Conservation (phyloP, 108 stramenopile species). For the Nitzschia putrida region DNA sequence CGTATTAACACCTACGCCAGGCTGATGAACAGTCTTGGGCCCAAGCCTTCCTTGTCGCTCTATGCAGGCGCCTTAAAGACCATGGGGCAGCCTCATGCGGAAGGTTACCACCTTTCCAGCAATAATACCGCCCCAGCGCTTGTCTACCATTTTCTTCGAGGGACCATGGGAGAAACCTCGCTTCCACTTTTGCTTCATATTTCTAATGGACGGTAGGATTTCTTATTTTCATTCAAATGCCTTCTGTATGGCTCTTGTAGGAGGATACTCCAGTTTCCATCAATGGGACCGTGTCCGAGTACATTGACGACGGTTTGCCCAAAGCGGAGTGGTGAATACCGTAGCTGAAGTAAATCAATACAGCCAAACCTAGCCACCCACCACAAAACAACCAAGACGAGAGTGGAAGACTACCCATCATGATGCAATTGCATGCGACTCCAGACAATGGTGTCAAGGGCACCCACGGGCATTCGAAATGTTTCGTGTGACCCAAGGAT, state of each 20-base stretch:
- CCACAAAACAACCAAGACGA: slow-evolving; percentile 43
- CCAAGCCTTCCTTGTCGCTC: too few species aligned
- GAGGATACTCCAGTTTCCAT: not conserved
- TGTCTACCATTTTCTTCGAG: slow-evolving; percentile 24
- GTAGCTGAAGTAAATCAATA: slow-evolving; percentile 50
- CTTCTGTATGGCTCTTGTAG: not conserved
- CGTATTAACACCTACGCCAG: slow-evolving; percentile 6
- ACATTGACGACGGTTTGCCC: not conserved
- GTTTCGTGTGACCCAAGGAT: not conserved
- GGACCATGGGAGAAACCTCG: slow-evolving; percentile 20
- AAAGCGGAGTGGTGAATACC: slow-evolving; percentile 47
- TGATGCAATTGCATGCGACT: slow-evolving; percentile 48
- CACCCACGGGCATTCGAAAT: slow-evolving; percentile 53
- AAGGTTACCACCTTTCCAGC: not conserved
- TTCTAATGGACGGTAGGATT: slow-evolving; percentile 5
- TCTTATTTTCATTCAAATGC: not conserved
- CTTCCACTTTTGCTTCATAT: slow-evolving; percentile 23
- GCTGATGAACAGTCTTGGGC: not conserved
- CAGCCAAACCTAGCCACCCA: slow-evolving; percentile 45
- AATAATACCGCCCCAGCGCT: not conserved
- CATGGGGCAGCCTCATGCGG: too few species aligned
- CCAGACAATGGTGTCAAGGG: slow-evolving; percentile 51
- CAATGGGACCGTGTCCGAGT: not conserved
- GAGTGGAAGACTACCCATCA: slow-evolving; percentile 53
- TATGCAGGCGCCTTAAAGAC: too few species aligned